Base-by-base conservation (phyloP, 768 basidiomycete genomes). In the Boletus reticulatus region DNA sequence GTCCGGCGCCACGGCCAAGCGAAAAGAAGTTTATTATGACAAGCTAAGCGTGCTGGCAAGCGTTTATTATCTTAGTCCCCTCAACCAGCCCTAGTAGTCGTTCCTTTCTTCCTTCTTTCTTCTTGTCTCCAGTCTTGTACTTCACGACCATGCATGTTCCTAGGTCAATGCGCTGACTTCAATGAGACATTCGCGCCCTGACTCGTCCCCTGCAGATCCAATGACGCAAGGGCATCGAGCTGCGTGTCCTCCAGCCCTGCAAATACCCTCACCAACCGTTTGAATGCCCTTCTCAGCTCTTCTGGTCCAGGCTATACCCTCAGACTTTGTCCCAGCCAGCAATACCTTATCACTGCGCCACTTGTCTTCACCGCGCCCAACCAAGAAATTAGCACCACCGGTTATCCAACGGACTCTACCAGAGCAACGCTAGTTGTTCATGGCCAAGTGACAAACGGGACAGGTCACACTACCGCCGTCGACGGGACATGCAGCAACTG, bases 361-460 rank as follows among this genome's bases (percentile, higher is more conserved):
- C 77, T 94, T 48, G 70, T 79, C 32, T 92, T 91, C 62, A 76
- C 84, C 0, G 80, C 83, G 12, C 76, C 80, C 0, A 76, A 85
- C 61, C 87, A 94, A 71, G 92, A 94, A 72, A 92, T 94, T 45
- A 89, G 84, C 60, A 94, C 92, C 0, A 62, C 77, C 7, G 89
- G 89, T 16, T 88, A 92, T 57, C 92, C 92, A 0, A 82, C 78
- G 0, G 89, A 78, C 20, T 74, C 79, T 50, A 75, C 78, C 11
- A 78, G 92, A 56, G 92, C 92, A 6, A 82, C 78, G 4, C 78
- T 94, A 16, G 76, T 85, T 36, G 87, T 94, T 11, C 72, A 72
- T 59, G 92, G 92, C 2, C 78, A 85, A 12, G 80, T 85, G 0
- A 59, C 67, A 14, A 80, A 87, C 62, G 85, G 84, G 10, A 70